These are phyloP conservation scores for Penicillium vulpinum DNA, from an alignment of 2,329 filamentous ascomycete genomes.

Conservation along the genomic window DNA sequence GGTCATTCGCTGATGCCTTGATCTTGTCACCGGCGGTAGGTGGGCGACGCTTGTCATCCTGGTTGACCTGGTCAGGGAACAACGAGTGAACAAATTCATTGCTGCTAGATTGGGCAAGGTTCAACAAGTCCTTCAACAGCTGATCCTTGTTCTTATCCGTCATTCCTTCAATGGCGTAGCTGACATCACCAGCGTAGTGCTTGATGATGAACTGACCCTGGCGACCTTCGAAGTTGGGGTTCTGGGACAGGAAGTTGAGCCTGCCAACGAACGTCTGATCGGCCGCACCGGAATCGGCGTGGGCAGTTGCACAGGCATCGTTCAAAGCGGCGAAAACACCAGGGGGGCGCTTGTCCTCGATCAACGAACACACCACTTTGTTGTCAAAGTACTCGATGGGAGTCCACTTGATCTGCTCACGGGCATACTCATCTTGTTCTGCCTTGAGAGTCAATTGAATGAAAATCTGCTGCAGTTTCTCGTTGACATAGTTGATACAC, in stretches of 20 bases:
- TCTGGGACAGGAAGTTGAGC: constrained; percentile 80
- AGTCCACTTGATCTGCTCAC: constrained; percentile 97
- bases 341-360: constrained; percentile 85
- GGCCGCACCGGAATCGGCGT: constrained; percentile 89
- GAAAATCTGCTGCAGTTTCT: constrained; percentile 98
- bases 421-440: constrained; percentile 94
- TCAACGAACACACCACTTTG: constrained; percentile 96
- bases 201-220: constrained; percentile 98
- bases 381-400: constrained; percentile 99
- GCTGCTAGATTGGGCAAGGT: constrained; percentile 77
- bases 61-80: constrained; percentile 91
- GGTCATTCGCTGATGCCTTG: constrained; percentile 87
- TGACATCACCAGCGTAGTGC: constrained; percentile 96
- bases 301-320: constrained; percentile 96
- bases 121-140: constrained; percentile 88
- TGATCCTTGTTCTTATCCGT: constrained; percentile 99
- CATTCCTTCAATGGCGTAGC: constrained; percentile 92
- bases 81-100: constrained; percentile 84
- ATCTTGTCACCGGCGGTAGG: constrained; percentile 97
- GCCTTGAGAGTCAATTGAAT: constrained; percentile 96
- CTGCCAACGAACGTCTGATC: constrained; percentile 95
- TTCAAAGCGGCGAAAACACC: constrained; percentile 96
- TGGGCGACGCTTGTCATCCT: constrained; percentile 90
- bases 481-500: constrained; percentile 99
- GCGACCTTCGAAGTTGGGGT: constrained; percentile 85